phyloP scores from a whole-genome alignment of 2,329 filamentous ascomycete genomes.

The Drechmeria coniospora region DNA sequence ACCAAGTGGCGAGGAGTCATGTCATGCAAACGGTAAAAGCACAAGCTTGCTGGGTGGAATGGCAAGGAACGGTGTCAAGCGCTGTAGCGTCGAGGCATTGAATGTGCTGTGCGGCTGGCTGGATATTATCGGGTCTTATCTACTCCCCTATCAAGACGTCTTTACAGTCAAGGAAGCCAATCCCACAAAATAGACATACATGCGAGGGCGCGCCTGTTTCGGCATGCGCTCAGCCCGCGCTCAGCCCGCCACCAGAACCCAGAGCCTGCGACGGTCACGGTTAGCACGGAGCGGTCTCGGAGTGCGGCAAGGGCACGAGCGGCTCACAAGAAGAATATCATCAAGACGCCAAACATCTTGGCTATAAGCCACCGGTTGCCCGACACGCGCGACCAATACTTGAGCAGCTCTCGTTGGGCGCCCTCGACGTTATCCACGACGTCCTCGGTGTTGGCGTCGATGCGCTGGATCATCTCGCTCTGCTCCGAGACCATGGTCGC shows the following conservation, averaged over 20 bases:
- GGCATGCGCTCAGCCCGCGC: no score
- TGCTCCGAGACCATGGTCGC: conserved; percentile 96
- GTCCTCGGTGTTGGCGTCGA: conserved; percentile 94
- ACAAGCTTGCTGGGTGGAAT: no score
- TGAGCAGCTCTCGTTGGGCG: conserved; percentile 84
- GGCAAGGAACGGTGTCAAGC: no score
- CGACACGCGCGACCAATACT: conserved; percentile 90
- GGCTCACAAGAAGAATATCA: conserved; percentile 72
- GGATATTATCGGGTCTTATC: conserved; percentile 3
- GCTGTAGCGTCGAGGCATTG: no score
- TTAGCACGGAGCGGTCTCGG: not conserved
- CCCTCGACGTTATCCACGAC: conserved; percentile 98
- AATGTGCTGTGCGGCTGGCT: conserved; percentile 1
- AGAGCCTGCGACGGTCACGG: conserved; percentile 14
- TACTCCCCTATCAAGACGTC: conserved; percentile 4
- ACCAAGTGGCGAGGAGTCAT: no score
- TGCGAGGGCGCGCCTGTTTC: no score
- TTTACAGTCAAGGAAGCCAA: conserved; percentile 1
- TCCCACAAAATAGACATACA: conserved; percentile 1
- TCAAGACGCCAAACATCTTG: conserved; percentile 65
- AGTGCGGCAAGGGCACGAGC: not conserved
- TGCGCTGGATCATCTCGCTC: conserved; percentile 92
- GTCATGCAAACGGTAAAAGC: no score
- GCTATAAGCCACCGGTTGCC: conserved; percentile 93
- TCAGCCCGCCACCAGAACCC: conserved; percentile 24